Evolutionary conservation across 768 basidiomycete genomes (phyloP), one percentile per base, ranked within the genome.

Genomic region (Calocera cornea): DNA sequence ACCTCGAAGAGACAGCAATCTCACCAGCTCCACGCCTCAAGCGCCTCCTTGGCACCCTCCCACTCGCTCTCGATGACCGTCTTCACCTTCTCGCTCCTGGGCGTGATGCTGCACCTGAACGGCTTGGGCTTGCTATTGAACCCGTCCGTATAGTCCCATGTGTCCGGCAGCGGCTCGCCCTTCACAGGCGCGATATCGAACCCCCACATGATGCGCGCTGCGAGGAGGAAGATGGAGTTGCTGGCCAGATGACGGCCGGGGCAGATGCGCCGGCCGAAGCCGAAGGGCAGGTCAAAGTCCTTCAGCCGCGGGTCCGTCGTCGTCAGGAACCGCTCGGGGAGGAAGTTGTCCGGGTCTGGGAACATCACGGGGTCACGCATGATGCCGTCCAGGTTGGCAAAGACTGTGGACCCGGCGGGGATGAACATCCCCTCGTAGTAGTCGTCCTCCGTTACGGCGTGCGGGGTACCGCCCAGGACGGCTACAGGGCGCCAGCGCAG

Each of bases 401-500:
- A 65, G 8, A 36, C 27, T 12, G 27, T 29, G 38, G 38, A 27
- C 16, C 34, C 36, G 33, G 65, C 31, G 34, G 40, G n/a, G 31
- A 64, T 44, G 64, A 68, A 44, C 27, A 68, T 49, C 19, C 34
- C 49, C 19, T 64, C 40, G 24, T 65, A 65, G 17, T 38, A 47
- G 64, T 68, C 65, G 2, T 65, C 64, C 22, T 31, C 24, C 12
- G 41, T 41, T 16, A 47, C 41, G 10, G 34, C 67, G 41, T 68
- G 64, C 2, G 44, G 29, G 19, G 27, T 64, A 17, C 34, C 36
- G 22, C 64, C 36, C 36, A 65, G 67, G 22, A 64, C 60, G 69
- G 69, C 16, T 36, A 36, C 24, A 70, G 69, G 1, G 8, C 60
- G 3, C 66, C 60, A 29, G 71, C 68, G 8, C 36, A 71, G 66